A percentile compares a stretch with the other conserved stretches of the same genome.
phyloP scores from a whole-genome alignment of 495 filamentous ascomycete genomes.

The Penicillium dipodomyicola region DNA sequence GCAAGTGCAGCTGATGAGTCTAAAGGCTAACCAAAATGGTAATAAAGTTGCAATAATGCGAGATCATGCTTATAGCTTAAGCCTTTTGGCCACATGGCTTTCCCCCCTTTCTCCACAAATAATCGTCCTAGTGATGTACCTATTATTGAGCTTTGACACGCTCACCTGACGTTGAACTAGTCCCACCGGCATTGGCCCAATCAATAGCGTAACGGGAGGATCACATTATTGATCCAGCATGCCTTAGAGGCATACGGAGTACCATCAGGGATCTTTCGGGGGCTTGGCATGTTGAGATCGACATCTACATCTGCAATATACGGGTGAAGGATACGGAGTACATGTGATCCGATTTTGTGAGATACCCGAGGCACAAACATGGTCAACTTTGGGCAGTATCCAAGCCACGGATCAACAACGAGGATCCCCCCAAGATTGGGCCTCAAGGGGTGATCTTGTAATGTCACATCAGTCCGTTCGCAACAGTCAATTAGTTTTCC shows the following conservation, averaged over 20 bases:
- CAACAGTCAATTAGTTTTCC: background rate
- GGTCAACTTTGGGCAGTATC: background rate
- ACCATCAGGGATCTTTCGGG: background rate
- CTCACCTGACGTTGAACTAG: background rate
- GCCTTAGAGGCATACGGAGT: background rate
- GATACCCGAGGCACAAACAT: background rate
- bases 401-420: background rate
- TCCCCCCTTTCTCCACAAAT: conserved; percentile 1
- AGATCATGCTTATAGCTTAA: background rate
- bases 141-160: conserved; percentile 3
- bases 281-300: background rate
- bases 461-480: background rate
- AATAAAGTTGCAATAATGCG: background rate
- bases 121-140: background rate
- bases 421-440: background rate
- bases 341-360: conserved; percentile 1
- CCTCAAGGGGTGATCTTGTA: background rate
- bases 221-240: conserved; percentile 4
- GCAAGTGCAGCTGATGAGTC: background rate
- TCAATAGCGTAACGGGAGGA: conserved; percentile 5
- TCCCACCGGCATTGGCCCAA: background rate
- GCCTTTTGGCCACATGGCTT: conserved; percentile 1
- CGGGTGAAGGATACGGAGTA: background rate
- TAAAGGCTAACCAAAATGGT: background rate
- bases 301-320: background rate